These are phyloP conservation scores for Chlamydomonas urium DNA, from an alignment of 139 green algal genomes.

Conservation along the genomic window DNA sequence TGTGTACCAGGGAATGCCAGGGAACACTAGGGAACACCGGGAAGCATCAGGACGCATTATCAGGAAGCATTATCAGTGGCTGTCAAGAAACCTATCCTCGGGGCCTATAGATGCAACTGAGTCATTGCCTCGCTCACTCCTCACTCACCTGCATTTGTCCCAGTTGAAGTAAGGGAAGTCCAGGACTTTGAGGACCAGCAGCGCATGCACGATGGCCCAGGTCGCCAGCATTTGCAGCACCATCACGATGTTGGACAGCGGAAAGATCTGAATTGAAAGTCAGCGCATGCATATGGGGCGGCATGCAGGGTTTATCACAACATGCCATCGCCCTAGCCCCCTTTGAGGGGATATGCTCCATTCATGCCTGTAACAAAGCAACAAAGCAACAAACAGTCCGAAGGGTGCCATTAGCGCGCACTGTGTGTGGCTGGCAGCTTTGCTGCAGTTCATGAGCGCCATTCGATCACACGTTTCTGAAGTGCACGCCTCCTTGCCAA, in stretches of 20 bases:
- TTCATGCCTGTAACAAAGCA: not conserved
- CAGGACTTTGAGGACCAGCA: constrained; percentile 6
- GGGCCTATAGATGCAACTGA: no score
- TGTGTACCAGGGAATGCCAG: no score
- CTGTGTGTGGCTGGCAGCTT: no score
- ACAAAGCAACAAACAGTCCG: not conserved
- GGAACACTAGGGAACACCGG: no score
- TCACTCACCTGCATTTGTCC: not conserved
- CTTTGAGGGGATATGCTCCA: not conserved
- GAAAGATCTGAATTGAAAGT: constrained; percentile 23
- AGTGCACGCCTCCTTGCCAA: not conserved
- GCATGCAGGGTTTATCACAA: not conserved
- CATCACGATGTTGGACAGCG: constrained; percentile 38
- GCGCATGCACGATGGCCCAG: constrained; percentile 20
- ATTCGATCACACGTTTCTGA: not conserved
- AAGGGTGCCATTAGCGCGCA: not conserved
- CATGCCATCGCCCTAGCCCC: not conserved
- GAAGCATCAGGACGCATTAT: no score
- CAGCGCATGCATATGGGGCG: no score
- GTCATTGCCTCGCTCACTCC: no score
- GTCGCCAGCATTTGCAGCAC: constrained; percentile 25
- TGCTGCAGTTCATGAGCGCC: not conserved
- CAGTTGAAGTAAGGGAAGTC: constrained; percentile 10
- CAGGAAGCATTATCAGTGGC: no score
- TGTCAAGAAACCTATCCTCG: no score